A percentile compares a stretch with the other conserved stretches of the same genome.
Conservation (phyloP, 805 yeast genomes). For the Candida andamanensis region DNA sequence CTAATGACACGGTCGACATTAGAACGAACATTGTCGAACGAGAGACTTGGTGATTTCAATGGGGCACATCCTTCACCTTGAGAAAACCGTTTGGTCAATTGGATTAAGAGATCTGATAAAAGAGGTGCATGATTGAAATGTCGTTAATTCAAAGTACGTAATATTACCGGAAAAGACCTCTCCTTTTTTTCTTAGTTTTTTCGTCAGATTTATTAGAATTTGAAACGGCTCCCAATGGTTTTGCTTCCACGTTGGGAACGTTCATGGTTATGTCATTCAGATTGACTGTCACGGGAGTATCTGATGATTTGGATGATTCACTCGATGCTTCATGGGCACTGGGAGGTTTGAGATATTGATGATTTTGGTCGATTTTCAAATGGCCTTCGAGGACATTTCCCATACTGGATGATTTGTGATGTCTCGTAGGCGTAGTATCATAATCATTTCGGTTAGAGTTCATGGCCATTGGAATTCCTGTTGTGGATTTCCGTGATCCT, state of each 20-base stretch:
- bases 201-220: slow-evolving; percentile 12
- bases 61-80: too few relatives aligned
- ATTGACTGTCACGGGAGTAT: slow-evolving; percentile 20
- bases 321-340: slow-evolving; percentile 9
- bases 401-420: slow-evolving; percentile 12
- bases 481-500: slow-evolving; percentile 13
- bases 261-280: slow-evolving; percentile 12
- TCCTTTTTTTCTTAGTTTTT: slow-evolving; percentile 19
- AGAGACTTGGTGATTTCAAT: too few relatives aligned
- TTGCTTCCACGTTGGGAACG: slow-evolving; percentile 15
- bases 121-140: too few relatives aligned
- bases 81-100: too few relatives aligned
- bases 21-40: too few relatives aligned
- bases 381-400: slow-evolving; percentile 9
- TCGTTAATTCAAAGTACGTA: too few relatives aligned
- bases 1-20: too few relatives aligned
- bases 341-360: slow-evolving; percentile 17
- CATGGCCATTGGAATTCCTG: slow-evolving; percentile 9
- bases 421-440: slow-evolving; percentile 1
- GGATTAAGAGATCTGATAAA: too few relatives aligned
- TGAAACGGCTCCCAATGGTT: slow-evolving; percentile 28
- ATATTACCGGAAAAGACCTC: slow-evolving; percentile 21
- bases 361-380: slow-evolving; percentile 6
- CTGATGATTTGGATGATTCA: slow-evolving; percentile 14
- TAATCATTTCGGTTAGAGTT: slow-evolving; percentile 2